phyloP scores from a whole-genome alignment of 805 yeast species.

The Kuraishia hungarica region DNA sequence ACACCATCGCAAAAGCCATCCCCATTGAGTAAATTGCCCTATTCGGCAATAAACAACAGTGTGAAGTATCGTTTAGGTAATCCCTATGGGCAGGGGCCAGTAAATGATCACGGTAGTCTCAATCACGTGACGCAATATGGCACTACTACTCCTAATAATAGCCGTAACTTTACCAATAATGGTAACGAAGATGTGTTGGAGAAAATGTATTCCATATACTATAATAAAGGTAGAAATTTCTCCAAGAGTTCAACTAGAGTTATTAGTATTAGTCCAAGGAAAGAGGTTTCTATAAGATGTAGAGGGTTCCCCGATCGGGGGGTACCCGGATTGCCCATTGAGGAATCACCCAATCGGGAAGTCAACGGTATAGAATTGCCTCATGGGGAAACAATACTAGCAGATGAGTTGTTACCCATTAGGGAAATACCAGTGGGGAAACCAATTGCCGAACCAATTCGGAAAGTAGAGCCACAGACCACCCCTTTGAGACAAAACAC shows the following conservation, averaged over 20 bases:
- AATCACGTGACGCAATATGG: too few relatives aligned
- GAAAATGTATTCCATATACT: constrained; percentile 1
- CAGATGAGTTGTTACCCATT: too few relatives aligned
- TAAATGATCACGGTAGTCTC: too few relatives aligned
- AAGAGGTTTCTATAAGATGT: background rate
- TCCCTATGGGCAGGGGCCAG: background rate
- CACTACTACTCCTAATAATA: background rate
- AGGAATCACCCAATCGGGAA: too few relatives aligned
- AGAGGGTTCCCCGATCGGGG: too few relatives aligned
- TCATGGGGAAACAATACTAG: too few relatives aligned
- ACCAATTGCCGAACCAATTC: too few relatives aligned
- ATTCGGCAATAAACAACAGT: background rate
- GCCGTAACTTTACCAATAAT: background rate
- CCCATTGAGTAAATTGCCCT: background rate
- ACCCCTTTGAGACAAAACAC: background rate
- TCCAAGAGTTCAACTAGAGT: background rate
- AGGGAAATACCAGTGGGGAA: too few relatives aligned
- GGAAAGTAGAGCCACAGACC: too few relatives aligned
- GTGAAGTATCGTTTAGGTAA: background rate
- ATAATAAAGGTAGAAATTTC: constrained; percentile 1
- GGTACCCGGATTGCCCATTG: too few relatives aligned
- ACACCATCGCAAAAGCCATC: background rate
- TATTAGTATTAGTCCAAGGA: background rate
- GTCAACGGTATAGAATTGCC: too few relatives aligned
- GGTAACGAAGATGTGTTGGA: background rate